Conservation (phyloP, 2,329 filamentous ascomycete genomes). For the Talaromyces rugulosus region DNA sequence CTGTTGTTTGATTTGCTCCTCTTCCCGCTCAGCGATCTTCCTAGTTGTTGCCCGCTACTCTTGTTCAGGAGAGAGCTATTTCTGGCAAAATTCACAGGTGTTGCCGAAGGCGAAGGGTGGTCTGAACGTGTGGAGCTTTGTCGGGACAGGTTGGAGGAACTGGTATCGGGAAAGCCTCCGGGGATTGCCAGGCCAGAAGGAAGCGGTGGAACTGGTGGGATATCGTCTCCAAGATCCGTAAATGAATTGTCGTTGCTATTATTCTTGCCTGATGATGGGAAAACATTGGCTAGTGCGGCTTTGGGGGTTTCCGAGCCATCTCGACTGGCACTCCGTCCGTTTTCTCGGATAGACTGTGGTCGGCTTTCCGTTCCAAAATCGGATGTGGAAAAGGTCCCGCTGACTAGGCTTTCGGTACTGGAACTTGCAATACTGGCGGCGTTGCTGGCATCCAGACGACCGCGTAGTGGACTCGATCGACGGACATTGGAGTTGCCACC, state of each 20-base stretch:
- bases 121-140: conserved; percentile 24
- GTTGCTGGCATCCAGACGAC: conserved; percentile 29
- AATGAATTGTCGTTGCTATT: conserved; percentile 13
- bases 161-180: conserved; percentile 39
- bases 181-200: conserved; percentile 38
- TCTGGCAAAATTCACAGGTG: conserved; percentile 12
- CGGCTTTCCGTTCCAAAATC: conserved; percentile 29
- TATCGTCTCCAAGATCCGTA: conserved; percentile 23
- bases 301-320: conserved; percentile 32
- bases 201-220: conserved; percentile 46
- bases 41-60: conserved; percentile 16
- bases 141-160: conserved; percentile 14
- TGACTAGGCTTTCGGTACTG: conserved; percentile 45
- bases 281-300: conserved; percentile 15
- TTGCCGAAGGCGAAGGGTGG: conserved; percentile 31
- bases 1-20: conserved; percentile 32
- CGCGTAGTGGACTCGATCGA: conserved; percentile 41
- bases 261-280: conserved; percentile 16
- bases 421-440: conserved; percentile 31
- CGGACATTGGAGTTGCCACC: conserved; percentile 31
- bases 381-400: conserved; percentile 33
- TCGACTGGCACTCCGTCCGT: conserved; percentile 16
- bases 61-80: conserved; percentile 20
- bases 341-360: conserved; percentile 24
- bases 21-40: conserved; percentile 27